Evolutionary conservation across 208 protist species (phyloP).

Genomic region (Novymonas esmeraldas): DNA sequence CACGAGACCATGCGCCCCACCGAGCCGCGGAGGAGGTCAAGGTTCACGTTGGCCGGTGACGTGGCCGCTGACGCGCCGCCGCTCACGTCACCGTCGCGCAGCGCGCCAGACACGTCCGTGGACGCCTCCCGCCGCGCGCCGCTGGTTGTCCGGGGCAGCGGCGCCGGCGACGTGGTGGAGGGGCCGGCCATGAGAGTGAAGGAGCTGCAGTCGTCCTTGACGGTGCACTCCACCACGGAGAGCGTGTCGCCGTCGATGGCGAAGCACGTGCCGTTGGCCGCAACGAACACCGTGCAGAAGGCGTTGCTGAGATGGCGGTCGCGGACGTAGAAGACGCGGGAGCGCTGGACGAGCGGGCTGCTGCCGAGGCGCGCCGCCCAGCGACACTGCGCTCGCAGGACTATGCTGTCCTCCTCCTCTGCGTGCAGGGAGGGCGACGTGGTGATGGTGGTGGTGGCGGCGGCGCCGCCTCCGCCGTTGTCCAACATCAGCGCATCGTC

Average conservation of each 20-base stretch:
- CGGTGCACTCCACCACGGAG: conserved; percentile 55
- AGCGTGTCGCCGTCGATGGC: conserved; percentile 48
- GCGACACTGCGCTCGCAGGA: conserved; percentile 46
- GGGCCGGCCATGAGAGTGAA: conserved; percentile 67
- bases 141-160: background rate
- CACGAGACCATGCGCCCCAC: conserved; percentile 47
- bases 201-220: conserved; percentile 72
- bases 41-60: background rate
- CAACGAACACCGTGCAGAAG: conserved; percentile 69
- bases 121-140: background rate
- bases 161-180: conserved; percentile 25
- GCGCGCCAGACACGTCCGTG: background rate
- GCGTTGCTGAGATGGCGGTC: conserved; percentile 31
- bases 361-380: conserved; percentile 44
- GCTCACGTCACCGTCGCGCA: background rate
- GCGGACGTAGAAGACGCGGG: conserved; percentile 49
- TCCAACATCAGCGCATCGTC: background rate
- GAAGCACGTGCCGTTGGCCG: conserved; percentile 68
- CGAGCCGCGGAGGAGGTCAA: conserved; percentile 12
- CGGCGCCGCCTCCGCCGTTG: background rate
- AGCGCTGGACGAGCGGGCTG: conserved; percentile 64
- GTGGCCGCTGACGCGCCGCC: background rate
- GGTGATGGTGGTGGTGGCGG: too few relatives aligned
- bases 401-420: conserved; percentile 20
- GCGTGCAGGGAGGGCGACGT: too few relatives aligned